Conservation (phyloP, 495 filamentous ascomycete species). For the Cairneyella variabilis region DNA sequence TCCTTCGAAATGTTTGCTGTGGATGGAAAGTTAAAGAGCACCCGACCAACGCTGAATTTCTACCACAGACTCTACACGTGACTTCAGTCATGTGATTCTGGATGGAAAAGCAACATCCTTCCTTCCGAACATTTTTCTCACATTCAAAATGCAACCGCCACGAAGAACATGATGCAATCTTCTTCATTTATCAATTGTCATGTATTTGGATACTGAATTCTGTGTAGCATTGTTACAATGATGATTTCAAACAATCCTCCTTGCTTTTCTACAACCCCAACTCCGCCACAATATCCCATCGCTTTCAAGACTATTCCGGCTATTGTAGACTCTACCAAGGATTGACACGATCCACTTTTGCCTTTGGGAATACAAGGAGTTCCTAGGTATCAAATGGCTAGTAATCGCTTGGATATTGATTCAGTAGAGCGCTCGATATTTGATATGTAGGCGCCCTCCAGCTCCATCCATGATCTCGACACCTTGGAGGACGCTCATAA, state of each 20-base stretch:
- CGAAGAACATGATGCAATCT: too few species aligned
- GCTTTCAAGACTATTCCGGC: too few species aligned
- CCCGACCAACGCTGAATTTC: neutral
- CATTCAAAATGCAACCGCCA: neutral
- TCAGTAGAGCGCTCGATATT: too few species aligned
- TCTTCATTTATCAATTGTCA: neutral
- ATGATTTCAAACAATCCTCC: neutral
- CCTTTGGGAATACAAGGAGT: too few species aligned
- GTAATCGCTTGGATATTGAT: too few species aligned
- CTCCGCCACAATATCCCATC: neutral
- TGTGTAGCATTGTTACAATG: neutral
- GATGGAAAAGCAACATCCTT: too few species aligned
- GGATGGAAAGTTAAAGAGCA: conserved; percentile 8
- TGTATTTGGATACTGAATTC: neutral
- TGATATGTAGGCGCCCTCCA: too few species aligned
- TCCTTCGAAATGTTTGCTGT: conserved; percentile 3
- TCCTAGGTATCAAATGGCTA: too few species aligned
- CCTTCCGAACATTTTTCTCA: neutral
- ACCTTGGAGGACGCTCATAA: too few species aligned
- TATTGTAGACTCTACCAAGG: too few species aligned
- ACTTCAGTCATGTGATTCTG: conserved; percentile 14
- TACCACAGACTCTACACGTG: conserved; percentile 8
- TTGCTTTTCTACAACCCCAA: neutral
- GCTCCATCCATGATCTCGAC: too few species aligned
- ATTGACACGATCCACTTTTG: too few species aligned